phyloP scores from a whole-genome alignment of 2,329 filamentous ascomycete genomes.

The Hirsutella thompsonii region DNA sequence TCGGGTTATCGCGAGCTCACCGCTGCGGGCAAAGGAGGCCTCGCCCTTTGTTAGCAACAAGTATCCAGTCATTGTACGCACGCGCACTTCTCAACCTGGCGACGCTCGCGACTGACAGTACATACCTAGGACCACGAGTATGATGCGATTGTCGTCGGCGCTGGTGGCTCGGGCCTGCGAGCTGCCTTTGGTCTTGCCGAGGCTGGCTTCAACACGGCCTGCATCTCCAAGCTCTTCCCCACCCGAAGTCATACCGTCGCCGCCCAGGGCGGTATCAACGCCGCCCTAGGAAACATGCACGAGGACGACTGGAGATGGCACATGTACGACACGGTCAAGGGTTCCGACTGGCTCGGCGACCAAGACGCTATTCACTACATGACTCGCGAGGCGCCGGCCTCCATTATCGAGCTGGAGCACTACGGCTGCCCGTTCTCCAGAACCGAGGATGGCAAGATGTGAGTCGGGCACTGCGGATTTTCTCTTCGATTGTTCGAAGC shows the following conservation, averaged over 20 bases:
- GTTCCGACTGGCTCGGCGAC: slow-evolving; percentile 93
- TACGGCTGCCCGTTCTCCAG: slow-evolving; percentile 95
- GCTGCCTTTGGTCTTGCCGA: slow-evolving; percentile 78
- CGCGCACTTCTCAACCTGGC: background rate
- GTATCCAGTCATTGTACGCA: slow-evolving; percentile 86
- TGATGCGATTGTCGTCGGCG: slow-evolving; percentile 89
- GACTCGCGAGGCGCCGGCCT: slow-evolving; percentile 85
- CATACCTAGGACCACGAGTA: slow-evolving; percentile 87
- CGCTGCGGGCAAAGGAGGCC: slow-evolving; percentile 86
- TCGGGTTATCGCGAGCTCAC: slow-evolving; percentile 73
- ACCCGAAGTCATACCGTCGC: slow-evolving; percentile 78
- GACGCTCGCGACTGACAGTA: slow-evolving; percentile 5
- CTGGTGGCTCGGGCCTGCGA: slow-evolving; percentile 69
- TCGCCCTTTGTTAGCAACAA: slow-evolving; percentile 76
- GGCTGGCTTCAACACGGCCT: slow-evolving; percentile 81
- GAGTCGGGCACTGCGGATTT: slow-evolving; percentile 18
- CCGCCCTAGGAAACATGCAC: slow-evolving; percentile 89
- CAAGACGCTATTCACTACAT: slow-evolving; percentile 98
- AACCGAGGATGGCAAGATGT: slow-evolving; percentile 94
- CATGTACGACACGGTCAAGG: slow-evolving; percentile 99
- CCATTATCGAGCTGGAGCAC: slow-evolving; percentile 90
- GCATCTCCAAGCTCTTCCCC: slow-evolving; percentile 78
- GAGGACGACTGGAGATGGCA: slow-evolving; percentile 98
- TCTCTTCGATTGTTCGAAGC: background rate
- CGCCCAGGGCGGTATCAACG: slow-evolving; percentile 75